A percentile compares a stretch with the other conserved stretches of the same genome.
phyloP scores from a whole-genome alignment of 805 yeast species.

The Huiozyma naganishii region DNA sequence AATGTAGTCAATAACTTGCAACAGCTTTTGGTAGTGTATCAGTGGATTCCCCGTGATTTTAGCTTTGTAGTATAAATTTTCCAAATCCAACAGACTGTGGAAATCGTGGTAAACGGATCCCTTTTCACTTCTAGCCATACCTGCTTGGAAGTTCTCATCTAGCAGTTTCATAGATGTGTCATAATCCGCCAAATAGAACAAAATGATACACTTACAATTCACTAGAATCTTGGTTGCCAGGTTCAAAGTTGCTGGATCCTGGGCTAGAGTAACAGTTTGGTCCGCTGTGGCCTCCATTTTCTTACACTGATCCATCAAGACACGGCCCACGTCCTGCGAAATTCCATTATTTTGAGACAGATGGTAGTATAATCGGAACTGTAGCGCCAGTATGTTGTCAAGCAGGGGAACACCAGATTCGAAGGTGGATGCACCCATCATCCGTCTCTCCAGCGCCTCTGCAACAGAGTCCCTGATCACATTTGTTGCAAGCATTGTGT shows the following conservation, averaged over 20 bases:
- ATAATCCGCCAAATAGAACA: background rate
- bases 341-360: constrained; percentile 1
- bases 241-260: constrained; percentile 2
- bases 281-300: constrained; percentile 4
- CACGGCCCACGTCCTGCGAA: constrained; percentile 6
- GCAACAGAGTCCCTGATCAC: constrained; percentile 6
- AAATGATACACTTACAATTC: constrained; percentile 9
- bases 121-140: background rate
- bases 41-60: constrained; percentile 1
- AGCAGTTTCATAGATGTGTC: background rate
- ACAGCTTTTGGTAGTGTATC: constrained; percentile 3
- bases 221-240: constrained; percentile 11
- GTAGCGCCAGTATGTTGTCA: constrained; percentile 18
- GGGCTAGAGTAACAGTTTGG: constrained; percentile 3
- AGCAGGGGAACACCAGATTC: constrained; percentile 12
- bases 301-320: constrained; percentile 13
- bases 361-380: constrained; percentile 21
- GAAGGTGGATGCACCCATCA: constrained; percentile 20
- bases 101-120: constrained; percentile 3
- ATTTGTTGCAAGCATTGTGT: no score
- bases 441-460: constrained; percentile 15
- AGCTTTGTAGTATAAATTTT: constrained; percentile 16
- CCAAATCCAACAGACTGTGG: constrained; percentile 13
- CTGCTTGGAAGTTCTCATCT: background rate
- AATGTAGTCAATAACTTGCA: constrained; percentile 6